Percentiles rank a stretch among this genome's conserved stretches.
Conservation (phyloP, 2,329 filamentous ascomycete genomes). For the Diaporthe citrichinensis region DNA sequence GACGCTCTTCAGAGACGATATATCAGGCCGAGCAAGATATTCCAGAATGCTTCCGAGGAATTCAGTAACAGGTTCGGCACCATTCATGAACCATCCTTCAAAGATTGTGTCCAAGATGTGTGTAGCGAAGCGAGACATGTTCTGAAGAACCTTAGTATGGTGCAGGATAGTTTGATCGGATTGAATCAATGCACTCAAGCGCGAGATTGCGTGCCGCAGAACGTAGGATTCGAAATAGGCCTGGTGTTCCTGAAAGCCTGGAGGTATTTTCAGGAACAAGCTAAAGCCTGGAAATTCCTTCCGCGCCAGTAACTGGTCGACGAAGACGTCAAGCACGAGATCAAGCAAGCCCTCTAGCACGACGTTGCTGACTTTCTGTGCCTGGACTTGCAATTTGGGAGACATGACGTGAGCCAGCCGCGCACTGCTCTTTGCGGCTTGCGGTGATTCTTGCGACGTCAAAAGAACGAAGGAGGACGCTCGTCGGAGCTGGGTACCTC, state of each 20-base stretch:
- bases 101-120: conserved; percentile 93
- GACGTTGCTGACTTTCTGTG: conserved; percentile 72
- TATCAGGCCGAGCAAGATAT: conserved; percentile 87
- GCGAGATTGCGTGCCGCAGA: conserved; percentile 79
- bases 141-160: conserved; percentile 88
- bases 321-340: conserved; percentile 83
- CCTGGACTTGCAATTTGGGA: conserved; percentile 65
- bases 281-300: conserved; percentile 94
- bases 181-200: conserved; percentile 78
- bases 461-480: conserved; percentile 94
- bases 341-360: conserved; percentile 84
- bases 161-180: conserved; percentile 79
- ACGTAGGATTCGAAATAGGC: conserved; percentile 96
- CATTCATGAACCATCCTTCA: conserved; percentile 96
- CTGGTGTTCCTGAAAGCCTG: conserved; percentile 94
- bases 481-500: conserved; percentile 78
- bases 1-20: conserved; percentile 86
- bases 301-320: conserved; percentile 85
- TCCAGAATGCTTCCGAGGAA: conserved; percentile 89
- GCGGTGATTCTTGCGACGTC: conserved; percentile 75
- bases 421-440: conserved; percentile 68
- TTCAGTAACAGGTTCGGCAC: conserved; percentile 85
- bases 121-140: conserved; percentile 83
- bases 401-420: conserved; percentile 75
- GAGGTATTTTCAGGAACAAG: conserved; percentile 88